Percentiles rank a stretch among this genome's conserved stretches.
Evolutionary conservation across 169 alveolate genomes (phyloP).

Genomic region (Plasmodium berghei): DNA sequence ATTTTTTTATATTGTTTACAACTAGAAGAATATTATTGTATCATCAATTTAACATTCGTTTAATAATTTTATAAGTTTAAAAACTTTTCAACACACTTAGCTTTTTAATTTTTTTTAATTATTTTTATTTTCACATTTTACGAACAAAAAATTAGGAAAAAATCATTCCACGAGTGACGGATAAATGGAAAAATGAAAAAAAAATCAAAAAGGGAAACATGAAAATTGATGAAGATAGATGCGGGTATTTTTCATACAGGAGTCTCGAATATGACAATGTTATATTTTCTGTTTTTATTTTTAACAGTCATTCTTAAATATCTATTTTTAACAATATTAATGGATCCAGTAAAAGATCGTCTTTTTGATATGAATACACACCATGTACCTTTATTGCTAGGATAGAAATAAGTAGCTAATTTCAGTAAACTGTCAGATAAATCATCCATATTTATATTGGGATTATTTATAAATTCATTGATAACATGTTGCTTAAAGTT

Average conservation of each 20-base stretch:
- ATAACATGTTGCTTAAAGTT: constrained; percentile 74
- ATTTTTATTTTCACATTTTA: no score
- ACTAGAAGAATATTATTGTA: no score
- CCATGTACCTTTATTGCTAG: constrained; percentile 53
- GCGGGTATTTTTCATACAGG: constrained; percentile 3
- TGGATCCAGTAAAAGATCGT: constrained; percentile 30
- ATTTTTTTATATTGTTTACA: no score
- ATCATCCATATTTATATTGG: constrained; percentile 42
- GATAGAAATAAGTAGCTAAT: constrained; percentile 65
- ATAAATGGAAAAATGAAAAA: no score
- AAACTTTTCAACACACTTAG: no score
- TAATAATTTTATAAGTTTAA: no score
- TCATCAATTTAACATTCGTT: no score
- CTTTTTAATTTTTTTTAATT: no score
- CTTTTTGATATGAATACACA: constrained; percentile 59
- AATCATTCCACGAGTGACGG: no score
- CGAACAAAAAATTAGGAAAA: no score
- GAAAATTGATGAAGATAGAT: no score
- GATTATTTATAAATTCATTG: constrained; percentile 65
- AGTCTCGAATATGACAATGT: constrained; percentile 57
- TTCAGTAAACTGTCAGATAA: constrained; percentile 30
- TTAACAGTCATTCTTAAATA: constrained; percentile 66
- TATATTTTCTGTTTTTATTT: constrained; percentile 38
- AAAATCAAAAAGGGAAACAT: no score
- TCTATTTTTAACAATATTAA: constrained; percentile 44